Evolutionary conservation across 768 basidiomycete species (phyloP).

Genomic region (Leccinellum luteum): DNA sequence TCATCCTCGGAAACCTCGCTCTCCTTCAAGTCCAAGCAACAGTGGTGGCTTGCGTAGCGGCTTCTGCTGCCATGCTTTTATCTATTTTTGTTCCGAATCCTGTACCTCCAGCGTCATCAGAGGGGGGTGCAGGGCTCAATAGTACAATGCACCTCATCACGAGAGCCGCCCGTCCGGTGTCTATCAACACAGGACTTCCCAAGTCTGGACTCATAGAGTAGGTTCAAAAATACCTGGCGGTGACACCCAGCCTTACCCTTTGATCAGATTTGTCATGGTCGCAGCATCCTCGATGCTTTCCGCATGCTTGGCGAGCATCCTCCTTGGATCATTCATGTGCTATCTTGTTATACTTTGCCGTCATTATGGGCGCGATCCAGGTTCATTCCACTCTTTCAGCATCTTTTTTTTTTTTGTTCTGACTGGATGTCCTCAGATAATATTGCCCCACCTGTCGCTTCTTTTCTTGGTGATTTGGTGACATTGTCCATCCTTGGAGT

Average conservation of each 20-base stretch:
- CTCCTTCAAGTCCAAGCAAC: conserved; percentile 93
- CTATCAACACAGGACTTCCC: conserved; percentile 27
- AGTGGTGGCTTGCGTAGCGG: conserved; percentile 84
- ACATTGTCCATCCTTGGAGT: conserved; percentile 82
- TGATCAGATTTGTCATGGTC: conserved; percentile 68
- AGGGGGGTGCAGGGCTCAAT: conserved; percentile 9
- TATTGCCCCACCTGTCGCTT: conserved; percentile 91
- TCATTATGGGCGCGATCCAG: conserved; percentile 77
- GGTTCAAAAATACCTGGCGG: conserved; percentile 5
- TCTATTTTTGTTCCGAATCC: conserved; percentile 56
- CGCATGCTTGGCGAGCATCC: conserved; percentile 68
- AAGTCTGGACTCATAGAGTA: conserved; percentile 42
- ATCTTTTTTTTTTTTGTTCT: not conserved
- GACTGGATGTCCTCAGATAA: conserved; percentile 58
- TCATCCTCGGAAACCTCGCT: conserved; percentile 79
- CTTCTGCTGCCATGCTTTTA: conserved; percentile 70
- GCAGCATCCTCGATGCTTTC: conserved; percentile 78
- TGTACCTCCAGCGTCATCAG: conserved; percentile 6
- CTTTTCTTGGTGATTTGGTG: conserved; percentile 89
- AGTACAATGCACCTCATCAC: conserved; percentile 4
- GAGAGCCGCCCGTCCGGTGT: conserved; percentile 25
- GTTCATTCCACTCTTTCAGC: conserved; percentile 40
- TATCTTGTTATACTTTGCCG: conserved; percentile 76
- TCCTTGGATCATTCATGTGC: conserved; percentile 94
- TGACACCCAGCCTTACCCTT: conserved; percentile 3